Conservation (phyloP, 1,284 basidiomycete species). For the Boletus chippewaensis region DNA sequence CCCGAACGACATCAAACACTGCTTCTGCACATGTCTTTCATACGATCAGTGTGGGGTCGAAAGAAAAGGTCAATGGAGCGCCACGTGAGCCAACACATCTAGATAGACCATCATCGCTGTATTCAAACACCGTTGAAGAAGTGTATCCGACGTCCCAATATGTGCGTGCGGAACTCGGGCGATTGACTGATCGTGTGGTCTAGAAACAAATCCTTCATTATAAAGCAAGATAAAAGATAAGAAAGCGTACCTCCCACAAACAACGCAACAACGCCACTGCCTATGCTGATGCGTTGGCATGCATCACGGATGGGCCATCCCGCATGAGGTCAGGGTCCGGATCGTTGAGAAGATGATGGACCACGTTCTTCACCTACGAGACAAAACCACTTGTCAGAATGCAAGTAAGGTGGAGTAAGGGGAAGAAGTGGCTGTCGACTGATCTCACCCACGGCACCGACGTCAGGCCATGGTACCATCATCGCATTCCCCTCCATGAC, state of each 20-base stretch:
- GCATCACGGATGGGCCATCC: constrained; percentile 20
- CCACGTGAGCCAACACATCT: constrained; percentile 32
- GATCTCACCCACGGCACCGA: constrained; percentile 3
- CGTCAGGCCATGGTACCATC: constrained; percentile 43
- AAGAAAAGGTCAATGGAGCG: constrained; percentile 33
- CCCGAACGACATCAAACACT: constrained; percentile 14
- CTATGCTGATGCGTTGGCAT: constrained; percentile 31
- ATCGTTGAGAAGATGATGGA: constrained; percentile 27
- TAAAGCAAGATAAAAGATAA: background rate
- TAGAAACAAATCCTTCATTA: constrained; percentile 5
- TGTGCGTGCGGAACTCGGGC: constrained; percentile 17
- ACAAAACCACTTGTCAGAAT: background rate
- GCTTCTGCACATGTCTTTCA: constrained; percentile 25
- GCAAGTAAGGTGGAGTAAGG: background rate
- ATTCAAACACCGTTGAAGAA: constrained; percentile 30
- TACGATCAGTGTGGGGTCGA: constrained; percentile 21
- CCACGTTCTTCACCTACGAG: constrained; percentile 16
- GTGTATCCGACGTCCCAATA: constrained; percentile 32
- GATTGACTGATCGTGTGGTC: constrained; percentile 22
- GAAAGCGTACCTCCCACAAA: constrained; percentile 26
- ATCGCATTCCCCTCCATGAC: too few species aligned
- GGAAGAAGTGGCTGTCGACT: background rate
- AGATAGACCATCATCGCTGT: constrained; percentile 18
- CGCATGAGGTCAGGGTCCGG: constrained; percentile 13
- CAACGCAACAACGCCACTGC: constrained; percentile 23